Evolutionary conservation across 495 filamentous ascomycete genomes (phyloP), one percentile per base, ranked within the genome.

Genomic region (Beverwykella pulmonaria): DNA sequence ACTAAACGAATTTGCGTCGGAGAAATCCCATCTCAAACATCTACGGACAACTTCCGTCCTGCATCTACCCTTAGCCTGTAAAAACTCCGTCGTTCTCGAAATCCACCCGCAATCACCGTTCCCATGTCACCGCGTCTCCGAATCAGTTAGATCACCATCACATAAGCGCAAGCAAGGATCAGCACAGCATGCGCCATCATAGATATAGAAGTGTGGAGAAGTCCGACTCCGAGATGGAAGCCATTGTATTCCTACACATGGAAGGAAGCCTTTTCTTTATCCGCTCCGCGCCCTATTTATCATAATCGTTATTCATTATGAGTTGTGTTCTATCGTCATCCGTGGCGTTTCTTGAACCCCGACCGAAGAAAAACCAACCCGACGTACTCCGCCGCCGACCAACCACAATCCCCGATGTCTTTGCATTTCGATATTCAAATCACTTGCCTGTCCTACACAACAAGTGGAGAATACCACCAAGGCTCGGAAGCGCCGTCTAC

Each of bases 401-500:
- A 44, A 44, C 39, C 39, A 44, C 39, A 44, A n/a, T n/a, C 9
- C 17, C 39, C 39, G 39, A 44, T n/a, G 2, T n/a, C 17, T 44
- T n/a, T 3, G 17, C 8, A 15, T 9, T 44, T 44, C 39, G 39
- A 44, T 44, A 44, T n/a, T 44, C 17, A 12, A 4, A 44, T 12
- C 32, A 34, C 12, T 34, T 44, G 17, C 39, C 17, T 10, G 39
- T 44, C 9, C 8, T n/a, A 12, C 39, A 44, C 39, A 44, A 14
- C 39, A 44, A 44, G 30, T 34, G 12, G 5, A 4, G 2, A n/a
- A 44, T 9, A 50, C 9, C 8, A 26, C 6, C 15, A 25, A 10
- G 52, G 52, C 34, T 58, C 59, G 59, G 30, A 44, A 22, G 47
- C 12, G 30, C 48, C 59, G 26, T 44, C 48, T 70, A 74, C 62